Percentiles rank a stretch among this genome's conserved stretches.
Conservation (phyloP, 495 filamentous ascomycete species). For the Tetracladium setigerum region DNA sequence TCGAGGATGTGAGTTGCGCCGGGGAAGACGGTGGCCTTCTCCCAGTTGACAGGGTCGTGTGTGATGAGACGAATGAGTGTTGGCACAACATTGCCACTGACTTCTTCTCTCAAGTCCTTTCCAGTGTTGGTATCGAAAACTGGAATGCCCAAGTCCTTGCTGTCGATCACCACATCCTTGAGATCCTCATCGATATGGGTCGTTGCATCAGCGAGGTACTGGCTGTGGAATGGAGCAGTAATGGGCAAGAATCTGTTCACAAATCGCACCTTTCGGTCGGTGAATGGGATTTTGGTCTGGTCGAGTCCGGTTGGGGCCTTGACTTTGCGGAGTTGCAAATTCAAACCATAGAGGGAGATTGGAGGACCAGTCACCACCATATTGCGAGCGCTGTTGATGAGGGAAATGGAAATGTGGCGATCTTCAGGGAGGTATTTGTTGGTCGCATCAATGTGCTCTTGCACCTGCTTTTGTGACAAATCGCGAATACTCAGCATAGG, state of each 20-base stretch:
- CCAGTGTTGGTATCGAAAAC: constrained; percentile 86
- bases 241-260: constrained; percentile 97
- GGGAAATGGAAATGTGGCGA: constrained; percentile 87
- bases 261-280: constrained; percentile 91
- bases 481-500: constrained; percentile 98
- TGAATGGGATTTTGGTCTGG: constrained; percentile 90
- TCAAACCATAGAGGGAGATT: constrained; percentile 90
- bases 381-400: constrained; percentile 94
- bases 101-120: constrained; percentile 60
- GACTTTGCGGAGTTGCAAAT: constrained; percentile 86
- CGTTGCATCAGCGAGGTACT: constrained; percentile 74
- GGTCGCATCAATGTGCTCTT: constrained; percentile 90
- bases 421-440: constrained; percentile 92
- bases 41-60: constrained; percentile 87
- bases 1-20: constrained; percentile 88
- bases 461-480: constrained; percentile 72
- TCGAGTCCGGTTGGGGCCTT: constrained; percentile 95
- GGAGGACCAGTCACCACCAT: constrained; percentile 96
- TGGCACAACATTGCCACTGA: constrained; percentile 63
- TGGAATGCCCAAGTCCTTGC: constrained; percentile 62
- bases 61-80: constrained; percentile 88
- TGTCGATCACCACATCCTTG: constrained; percentile 66
- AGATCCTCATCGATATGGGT: constrained; percentile 78
- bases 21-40: constrained; percentile 83
- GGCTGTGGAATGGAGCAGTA: constrained; percentile 96